A percentile compares a stretch with the other conserved stretches of the same genome.
Evolutionary conservation across 768 basidiomycete genomes (phyloP).

Genomic region (Hericium alpestre): DNA sequence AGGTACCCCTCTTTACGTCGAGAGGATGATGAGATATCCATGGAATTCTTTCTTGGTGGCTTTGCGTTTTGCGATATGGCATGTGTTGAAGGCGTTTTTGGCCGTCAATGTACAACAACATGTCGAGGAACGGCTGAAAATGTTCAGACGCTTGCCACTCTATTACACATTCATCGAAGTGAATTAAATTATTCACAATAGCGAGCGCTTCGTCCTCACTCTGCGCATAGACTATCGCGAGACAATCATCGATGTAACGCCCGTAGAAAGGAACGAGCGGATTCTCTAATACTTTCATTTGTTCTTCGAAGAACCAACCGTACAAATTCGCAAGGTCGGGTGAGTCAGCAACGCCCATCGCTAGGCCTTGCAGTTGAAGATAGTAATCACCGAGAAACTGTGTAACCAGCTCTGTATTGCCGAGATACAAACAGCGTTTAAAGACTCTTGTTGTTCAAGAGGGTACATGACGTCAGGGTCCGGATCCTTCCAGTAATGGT

Average conservation of each 20-base stretch:
- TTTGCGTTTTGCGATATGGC: constrained; percentile 8
- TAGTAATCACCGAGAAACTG: constrained; percentile 16
- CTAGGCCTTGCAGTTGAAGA: constrained; percentile 12
- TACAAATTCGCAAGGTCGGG: constrained; percentile 25
- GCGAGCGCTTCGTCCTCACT: neutral
- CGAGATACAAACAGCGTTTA: neutral
- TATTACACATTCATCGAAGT: constrained; percentile 10
- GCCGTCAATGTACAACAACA: constrained; percentile 8
- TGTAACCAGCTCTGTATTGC: constrained; percentile 13
- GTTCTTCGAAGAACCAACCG: constrained; percentile 16
- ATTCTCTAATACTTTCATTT: constrained; percentile 2
- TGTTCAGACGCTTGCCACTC: constrained; percentile 3
- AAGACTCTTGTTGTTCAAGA: neutral
- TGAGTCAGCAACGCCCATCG: constrained; percentile 13
- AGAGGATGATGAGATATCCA: constrained; percentile 6
- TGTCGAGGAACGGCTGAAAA: constrained; percentile 19
- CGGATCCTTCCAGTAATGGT: neutral
- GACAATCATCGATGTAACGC: constrained; percentile 24
- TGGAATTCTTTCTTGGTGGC: constrained; percentile 14
- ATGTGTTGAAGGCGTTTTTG: constrained; percentile 1
- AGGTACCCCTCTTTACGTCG: constrained; percentile 12
- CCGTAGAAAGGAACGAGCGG: constrained; percentile 19
- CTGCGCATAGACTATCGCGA: constrained; percentile 9
- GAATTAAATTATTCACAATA: neutral
- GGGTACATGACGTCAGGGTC: neutral